These are phyloP conservation scores for Fraxinus xanthoxyloides DNA, from an alignment of 305 asterid species.

Conservation along the genomic window DNA sequence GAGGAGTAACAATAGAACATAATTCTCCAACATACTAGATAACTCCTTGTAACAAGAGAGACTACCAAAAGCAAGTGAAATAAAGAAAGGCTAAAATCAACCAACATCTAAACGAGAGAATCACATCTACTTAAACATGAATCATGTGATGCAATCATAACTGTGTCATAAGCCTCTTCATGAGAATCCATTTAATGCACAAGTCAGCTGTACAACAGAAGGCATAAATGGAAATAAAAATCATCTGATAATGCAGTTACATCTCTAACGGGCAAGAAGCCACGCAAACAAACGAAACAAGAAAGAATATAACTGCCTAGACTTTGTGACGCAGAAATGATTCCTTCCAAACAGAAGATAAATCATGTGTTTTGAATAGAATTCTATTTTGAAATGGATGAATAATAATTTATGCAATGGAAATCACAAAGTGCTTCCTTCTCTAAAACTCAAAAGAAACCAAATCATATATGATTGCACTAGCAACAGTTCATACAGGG, in stretches of 20 bases:
- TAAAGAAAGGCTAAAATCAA: slow-evolving; percentile 1
- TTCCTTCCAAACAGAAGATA: background rate
- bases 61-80: slow-evolving; percentile 12
- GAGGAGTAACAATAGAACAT: slow-evolving; percentile 20
- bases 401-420: background rate
- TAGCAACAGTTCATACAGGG: background rate
- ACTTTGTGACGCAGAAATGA: background rate
- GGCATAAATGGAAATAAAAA: background rate
- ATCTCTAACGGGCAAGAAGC: background rate
- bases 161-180: background rate
- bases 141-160: background rate
- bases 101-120: background rate
- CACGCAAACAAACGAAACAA: background rate
- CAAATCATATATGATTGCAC: background rate
- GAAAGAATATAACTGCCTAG: background rate
- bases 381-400: background rate
- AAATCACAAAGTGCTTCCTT: slow-evolving; percentile 1
- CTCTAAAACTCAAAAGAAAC: background rate
- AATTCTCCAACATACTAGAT: background rate
- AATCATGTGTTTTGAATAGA: background rate
- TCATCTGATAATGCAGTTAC: background rate
- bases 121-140: background rate
- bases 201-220: background rate
- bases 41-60: slow-evolving; percentile 2
- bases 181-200: background rate